Percentiles rank a stretch among this genome's conserved stretches.
These are phyloP conservation scores for Plicaturopsis crispa DNA, from an alignment of 768 basidiomycete species.

Conservation along the genomic window DNA sequence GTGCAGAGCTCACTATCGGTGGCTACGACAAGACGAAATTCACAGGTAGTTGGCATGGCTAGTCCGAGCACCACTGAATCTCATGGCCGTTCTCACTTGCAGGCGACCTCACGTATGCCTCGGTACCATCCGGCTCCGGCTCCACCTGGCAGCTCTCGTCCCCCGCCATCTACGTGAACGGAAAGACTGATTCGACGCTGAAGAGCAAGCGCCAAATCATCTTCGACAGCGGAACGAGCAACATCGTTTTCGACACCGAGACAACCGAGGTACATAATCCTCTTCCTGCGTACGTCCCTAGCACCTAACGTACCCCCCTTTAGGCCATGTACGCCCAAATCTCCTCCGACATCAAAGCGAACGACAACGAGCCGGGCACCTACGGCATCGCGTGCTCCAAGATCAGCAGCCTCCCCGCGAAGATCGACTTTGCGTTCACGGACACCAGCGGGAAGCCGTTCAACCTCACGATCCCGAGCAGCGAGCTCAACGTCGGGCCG, in stretches of 20 bases:
- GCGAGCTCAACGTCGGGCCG: conserved; percentile 50
- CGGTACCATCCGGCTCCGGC: conserved; percentile 26
- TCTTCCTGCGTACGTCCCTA: conserved; percentile 1
- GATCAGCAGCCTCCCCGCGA: conserved; percentile 39
- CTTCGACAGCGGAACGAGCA: conserved; percentile 53
- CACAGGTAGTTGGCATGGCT: conserved; percentile 23
- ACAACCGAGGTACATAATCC: conserved; percentile 34
- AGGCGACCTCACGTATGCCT: conserved; percentile 37
- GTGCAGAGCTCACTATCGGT: conserved; percentile 46
- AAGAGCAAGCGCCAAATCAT: conserved; percentile 35
- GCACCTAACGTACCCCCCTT: background rate
- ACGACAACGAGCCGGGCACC: conserved; percentile 41
- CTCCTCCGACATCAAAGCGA: conserved; percentile 48
- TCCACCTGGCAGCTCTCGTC: conserved; percentile 39
- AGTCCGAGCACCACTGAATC: background rate
- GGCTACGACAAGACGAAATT: conserved; percentile 47
- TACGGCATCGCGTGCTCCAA: conserved; percentile 46
- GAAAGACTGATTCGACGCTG: conserved; percentile 36
- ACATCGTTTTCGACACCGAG: conserved; percentile 39
- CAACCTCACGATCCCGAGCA: conserved; percentile 50
- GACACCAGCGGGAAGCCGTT: conserved; percentile 39
- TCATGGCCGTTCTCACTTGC: conserved; percentile 3
- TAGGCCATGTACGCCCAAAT: conserved; percentile 52
- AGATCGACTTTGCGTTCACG: conserved; percentile 47
- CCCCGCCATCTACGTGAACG: conserved; percentile 41